Evolutionary conservation across 176 grass and related monocot species (phyloP), one percentile per base, ranked within the genome.

Genomic region (Areca catechu): DNA sequence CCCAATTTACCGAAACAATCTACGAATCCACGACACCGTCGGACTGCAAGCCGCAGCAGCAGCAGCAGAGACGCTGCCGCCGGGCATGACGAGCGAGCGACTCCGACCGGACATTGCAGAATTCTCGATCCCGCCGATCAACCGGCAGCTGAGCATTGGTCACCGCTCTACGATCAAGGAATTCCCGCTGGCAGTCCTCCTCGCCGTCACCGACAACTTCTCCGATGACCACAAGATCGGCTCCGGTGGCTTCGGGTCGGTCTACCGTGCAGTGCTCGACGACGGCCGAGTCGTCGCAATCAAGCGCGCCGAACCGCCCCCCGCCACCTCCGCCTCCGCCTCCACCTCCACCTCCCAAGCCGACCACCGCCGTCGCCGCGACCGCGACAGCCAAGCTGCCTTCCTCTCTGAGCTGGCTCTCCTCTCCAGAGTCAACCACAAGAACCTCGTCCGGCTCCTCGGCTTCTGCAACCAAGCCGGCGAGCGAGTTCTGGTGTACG

Each of bases 241-340:
- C 1, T 79, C 83, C 0, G 92, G 86, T 16, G 90, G 92, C 83
- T 96, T 96, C 74, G 92, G 92, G 21, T 90, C 86, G 10, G 92
- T 96, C 61, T 90, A 90, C 72, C 86, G 67, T 15, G 92, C 86
- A 63, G 72, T 53, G 23, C 83, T 90, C 3, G 17, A 58, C 7
- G 83, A 84, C 57, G 80, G 80, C 5, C 80, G 86, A 18, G 83
- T 66, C 53, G 86, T 91, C 2, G 83, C 86, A 0, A 97, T 97
- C 66, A 96, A 96, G 60, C 80, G 83, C 1, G 86, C 92, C 3
- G 86, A 85, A 74, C 20, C 27, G 2, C 71, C 25, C 14, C 66
- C 66, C 54, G 2, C 20, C 66, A 7, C 72, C 5, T 30, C 62
- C 3, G 49, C 58, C 4, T 4, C 72, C 2, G 71, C 71, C 48